These are phyloP conservation scores for Sanghuangporus baumii DNA, from an alignment of 1,284 basidiomycete genomes.

Conservation along the genomic window DNA sequence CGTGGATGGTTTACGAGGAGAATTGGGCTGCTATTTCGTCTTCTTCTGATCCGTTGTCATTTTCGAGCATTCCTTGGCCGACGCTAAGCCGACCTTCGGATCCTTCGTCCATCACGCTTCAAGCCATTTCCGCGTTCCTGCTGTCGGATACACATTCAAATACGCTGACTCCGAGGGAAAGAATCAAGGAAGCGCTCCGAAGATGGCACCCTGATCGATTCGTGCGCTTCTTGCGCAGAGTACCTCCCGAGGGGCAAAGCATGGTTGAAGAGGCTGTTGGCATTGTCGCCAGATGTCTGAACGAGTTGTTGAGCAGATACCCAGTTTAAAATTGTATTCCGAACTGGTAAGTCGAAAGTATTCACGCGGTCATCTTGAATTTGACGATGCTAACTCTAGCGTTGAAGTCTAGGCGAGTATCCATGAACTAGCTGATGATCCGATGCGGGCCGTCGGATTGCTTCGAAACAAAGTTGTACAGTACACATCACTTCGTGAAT, in stretches of 20 bases:
- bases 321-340: not conserved
- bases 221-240: constrained; percentile 45
- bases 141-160: constrained; percentile 57
- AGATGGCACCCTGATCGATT: constrained; percentile 79
- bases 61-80: constrained; percentile 70
- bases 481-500: too few relatives aligned
- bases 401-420: not conserved
- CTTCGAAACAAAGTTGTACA: not conserved
- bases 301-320: constrained; percentile 45
- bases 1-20: constrained; percentile 57
- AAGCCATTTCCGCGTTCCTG: constrained; percentile 49
- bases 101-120: constrained; percentile 44
- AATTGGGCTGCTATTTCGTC: constrained; percentile 47
- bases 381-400: not conserved
- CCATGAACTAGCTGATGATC: not conserved
- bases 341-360: not conserved
- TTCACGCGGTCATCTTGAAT: not conserved
- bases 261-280: constrained; percentile 63
- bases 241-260: constrained; percentile 47
- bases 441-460: not conserved
- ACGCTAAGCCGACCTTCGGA: constrained; percentile 36
- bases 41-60: constrained; percentile 42
- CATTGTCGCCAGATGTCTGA: constrained; percentile 61
- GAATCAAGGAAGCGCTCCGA: constrained; percentile 56
- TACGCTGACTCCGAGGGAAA: constrained; percentile 50